Conservation (phyloP, 2,329 filamentous ascomycete genomes). For the Ceratocystis huliohia region DNA sequence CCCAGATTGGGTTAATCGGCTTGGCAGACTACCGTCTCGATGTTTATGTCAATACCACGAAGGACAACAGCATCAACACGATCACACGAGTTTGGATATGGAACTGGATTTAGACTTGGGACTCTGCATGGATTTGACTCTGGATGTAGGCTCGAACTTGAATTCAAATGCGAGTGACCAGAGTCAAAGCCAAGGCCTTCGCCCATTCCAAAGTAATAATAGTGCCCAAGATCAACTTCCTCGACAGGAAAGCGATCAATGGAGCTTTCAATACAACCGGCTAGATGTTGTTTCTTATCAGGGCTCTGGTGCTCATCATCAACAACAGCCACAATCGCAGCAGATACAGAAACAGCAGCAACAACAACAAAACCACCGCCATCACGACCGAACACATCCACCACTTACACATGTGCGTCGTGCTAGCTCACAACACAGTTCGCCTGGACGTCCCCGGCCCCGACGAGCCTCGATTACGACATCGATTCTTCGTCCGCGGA, state of each 20-base stretch:
- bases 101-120: not conserved
- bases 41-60: slow-evolving; percentile 12
- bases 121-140: not conserved
- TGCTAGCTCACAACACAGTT: slow-evolving; percentile 4
- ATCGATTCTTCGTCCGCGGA: slow-evolving; percentile 12
- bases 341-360: not conserved
- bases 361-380: not conserved
- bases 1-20: slow-evolving; percentile 23
- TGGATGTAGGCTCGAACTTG: not conserved
- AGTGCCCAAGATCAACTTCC: not conserved
- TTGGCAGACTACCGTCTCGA: slow-evolving; percentile 19
- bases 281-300: not conserved
- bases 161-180: not conserved
- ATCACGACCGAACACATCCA: not conserved
- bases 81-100: not conserved
- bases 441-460: not conserved
- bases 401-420: not conserved
- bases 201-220: not conserved
- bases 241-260: not conserved
- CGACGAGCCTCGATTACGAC: slow-evolving; percentile 15
- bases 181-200: not conserved
- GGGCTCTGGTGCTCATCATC: not conserved
- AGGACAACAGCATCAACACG: not conserved
- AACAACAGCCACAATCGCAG: not conserved
- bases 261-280: slow-evolving; percentile 4